Conservation (phyloP, 1,284 basidiomycete genomes). For the Porphyrellus sp. region DNA sequence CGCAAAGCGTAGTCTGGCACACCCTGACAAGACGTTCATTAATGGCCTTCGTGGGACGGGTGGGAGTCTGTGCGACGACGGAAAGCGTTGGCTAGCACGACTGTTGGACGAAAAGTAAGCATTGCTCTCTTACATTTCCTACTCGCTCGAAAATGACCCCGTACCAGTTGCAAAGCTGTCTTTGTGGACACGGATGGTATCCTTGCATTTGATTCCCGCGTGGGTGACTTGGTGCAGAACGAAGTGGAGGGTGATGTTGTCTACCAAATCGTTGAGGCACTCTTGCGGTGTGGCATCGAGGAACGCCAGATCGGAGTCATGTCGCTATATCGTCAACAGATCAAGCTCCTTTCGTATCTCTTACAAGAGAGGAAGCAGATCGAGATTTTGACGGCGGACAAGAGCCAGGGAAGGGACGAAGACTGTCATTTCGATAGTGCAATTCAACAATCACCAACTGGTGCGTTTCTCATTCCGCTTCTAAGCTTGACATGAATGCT, state of each 20-base stretch:
- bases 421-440: constrained; percentile 93
- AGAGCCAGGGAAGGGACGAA: constrained; percentile 95
- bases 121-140: constrained; percentile 1
- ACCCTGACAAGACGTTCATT: constrained; percentile 50
- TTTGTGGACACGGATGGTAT: constrained; percentile 91
- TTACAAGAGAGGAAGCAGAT: constrained; percentile 54
- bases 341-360: constrained; percentile 74
- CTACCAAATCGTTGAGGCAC: constrained; percentile 60
- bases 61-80: constrained; percentile 30
- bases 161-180: constrained; percentile 71
- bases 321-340: constrained; percentile 92
- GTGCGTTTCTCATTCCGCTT: constrained; percentile 42
- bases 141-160: background rate
- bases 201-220: constrained; percentile 75
- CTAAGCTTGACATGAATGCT: too few species aligned
- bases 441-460: constrained; percentile 74
- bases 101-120: constrained; percentile 65
- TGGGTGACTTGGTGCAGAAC: constrained; percentile 89
- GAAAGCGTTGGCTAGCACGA: constrained; percentile 68
- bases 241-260: constrained; percentile 70
- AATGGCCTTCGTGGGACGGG: constrained; percentile 38
- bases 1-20: constrained; percentile 53
- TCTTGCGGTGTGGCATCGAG: constrained; percentile 64
- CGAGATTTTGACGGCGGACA: constrained; percentile 93
- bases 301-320: constrained; percentile 83